phyloP scores from a whole-genome alignment of 2,329 filamentous ascomycete species.

The Aspergillus brunneoviolaceus region DNA sequence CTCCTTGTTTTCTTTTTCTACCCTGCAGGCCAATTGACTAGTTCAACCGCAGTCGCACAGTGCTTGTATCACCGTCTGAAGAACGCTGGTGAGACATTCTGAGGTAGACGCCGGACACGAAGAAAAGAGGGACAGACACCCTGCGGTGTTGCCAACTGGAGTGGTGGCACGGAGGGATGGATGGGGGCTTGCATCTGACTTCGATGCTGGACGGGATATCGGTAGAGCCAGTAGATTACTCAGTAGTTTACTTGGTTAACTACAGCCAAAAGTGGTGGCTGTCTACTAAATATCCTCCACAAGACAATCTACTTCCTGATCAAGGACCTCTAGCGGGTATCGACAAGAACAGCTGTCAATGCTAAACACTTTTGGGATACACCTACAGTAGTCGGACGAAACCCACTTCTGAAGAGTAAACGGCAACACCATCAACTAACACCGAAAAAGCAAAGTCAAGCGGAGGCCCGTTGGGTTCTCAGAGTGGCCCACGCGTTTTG shows the following conservation, averaged over 20 bases:
- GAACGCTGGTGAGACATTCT: background rate
- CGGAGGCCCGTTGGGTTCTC: slow-evolving; percentile 3
- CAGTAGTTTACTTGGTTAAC: too few relatives aligned
- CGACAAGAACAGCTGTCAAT: background rate
- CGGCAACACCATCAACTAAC: background rate
- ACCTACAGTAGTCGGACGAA: background rate
- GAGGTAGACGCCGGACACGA: background rate
- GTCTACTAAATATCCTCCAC: too few relatives aligned
- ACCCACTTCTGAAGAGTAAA: too few relatives aligned
- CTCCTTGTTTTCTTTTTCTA: background rate
- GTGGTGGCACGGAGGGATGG: background rate
- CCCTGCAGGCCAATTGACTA: background rate
- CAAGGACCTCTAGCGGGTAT: background rate
- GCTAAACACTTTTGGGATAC: background rate
- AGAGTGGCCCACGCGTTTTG: slow-evolving; percentile 8
- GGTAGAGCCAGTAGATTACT: background rate
- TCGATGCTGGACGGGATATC: background rate
- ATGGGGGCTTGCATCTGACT: background rate
- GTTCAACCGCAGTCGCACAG: background rate
- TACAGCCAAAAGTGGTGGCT: too few relatives aligned
- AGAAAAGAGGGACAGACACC: background rate
- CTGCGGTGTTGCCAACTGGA: background rate
- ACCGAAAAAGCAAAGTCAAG: slow-evolving; percentile 8
- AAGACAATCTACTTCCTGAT: too few relatives aligned
- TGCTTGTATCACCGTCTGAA: background rate